Percentiles rank a stretch among this genome's conserved stretches.
Conservation (phyloP, 257 asterid species). For the Solanum peruvianum region DNA sequence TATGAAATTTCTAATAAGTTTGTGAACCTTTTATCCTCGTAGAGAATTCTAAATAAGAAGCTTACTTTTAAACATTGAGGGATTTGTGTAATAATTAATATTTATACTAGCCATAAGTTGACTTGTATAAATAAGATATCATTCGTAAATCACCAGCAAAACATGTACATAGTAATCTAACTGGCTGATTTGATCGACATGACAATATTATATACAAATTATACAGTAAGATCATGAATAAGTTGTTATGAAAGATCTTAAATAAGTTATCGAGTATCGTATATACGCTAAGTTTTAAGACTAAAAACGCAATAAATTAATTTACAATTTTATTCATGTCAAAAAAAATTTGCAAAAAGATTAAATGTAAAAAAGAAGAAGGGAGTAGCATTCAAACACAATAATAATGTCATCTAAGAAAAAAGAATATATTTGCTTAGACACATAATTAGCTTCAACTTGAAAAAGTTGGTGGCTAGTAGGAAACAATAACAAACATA, state of each 20-base stretch:
- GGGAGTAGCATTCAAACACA: not conserved
- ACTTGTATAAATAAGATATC: not conserved
- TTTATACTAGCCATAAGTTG: not conserved
- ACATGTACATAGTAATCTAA: not conserved
- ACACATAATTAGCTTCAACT: not conserved
- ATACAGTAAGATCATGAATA: too few species aligned
- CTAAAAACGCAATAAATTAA: not conserved
- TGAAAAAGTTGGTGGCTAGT: not conserved
- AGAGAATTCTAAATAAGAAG: not conserved
- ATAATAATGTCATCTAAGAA: not conserved
- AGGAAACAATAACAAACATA: not conserved
- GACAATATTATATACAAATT: too few species aligned
- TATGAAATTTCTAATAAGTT: too few species aligned
- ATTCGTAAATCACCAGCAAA: not conserved
- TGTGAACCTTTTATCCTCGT: too few species aligned
- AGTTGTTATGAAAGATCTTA: not conserved
- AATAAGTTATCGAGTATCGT: not conserved
- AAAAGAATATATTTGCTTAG: not conserved
- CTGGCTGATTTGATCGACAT: not conserved
- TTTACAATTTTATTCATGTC: not conserved
- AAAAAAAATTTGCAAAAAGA: not conserved
- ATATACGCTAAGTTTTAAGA: too few species aligned
- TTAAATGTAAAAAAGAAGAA: rapidly evolving
- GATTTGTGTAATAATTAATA: not conserved
- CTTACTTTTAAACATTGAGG: not conserved